Conservation (phyloP, 129 eudicot genomes). For the Flaveria bidentis region DNA sequence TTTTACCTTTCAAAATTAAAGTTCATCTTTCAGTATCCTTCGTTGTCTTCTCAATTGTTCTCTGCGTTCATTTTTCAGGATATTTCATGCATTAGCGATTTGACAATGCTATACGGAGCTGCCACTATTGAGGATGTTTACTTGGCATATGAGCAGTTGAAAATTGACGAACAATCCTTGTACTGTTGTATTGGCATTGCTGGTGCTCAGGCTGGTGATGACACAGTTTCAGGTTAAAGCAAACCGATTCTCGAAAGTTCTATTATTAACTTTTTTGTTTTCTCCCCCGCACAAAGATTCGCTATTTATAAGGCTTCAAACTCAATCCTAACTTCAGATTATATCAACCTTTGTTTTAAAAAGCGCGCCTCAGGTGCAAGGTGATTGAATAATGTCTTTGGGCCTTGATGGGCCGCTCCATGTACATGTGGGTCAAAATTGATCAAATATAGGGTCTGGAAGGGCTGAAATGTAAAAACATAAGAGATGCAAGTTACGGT, state of each 20-base stretch:
- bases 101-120: constrained; percentile 74
- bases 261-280: neutral
- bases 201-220: constrained; percentile 83
- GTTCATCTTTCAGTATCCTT: neutral
- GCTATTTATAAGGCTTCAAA: neutral
- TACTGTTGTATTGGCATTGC: constrained; percentile 94
- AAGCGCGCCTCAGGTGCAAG: neutral
- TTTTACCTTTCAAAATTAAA: constrained; percentile 6
- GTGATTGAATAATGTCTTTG: neutral
- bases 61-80: constrained; percentile 45
- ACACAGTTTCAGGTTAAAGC: constrained; percentile 47
- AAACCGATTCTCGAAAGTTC: neutral
- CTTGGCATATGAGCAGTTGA: constrained; percentile 83
- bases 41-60: neutral
- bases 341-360: neutral
- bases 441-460: neutral
- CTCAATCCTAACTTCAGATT: neutral
- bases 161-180: constrained; percentile 78
- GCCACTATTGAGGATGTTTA: constrained; percentile 83
- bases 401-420: neutral
- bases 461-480: neutral
- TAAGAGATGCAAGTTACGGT: neutral
- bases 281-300: neutral
- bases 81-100: constrained; percentile 87
- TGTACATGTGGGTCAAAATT: neutral